phyloP scores from a whole-genome alignment of 1,284 basidiomycete genomes.

The Apiotrichum mycotoxinovorans region DNA sequence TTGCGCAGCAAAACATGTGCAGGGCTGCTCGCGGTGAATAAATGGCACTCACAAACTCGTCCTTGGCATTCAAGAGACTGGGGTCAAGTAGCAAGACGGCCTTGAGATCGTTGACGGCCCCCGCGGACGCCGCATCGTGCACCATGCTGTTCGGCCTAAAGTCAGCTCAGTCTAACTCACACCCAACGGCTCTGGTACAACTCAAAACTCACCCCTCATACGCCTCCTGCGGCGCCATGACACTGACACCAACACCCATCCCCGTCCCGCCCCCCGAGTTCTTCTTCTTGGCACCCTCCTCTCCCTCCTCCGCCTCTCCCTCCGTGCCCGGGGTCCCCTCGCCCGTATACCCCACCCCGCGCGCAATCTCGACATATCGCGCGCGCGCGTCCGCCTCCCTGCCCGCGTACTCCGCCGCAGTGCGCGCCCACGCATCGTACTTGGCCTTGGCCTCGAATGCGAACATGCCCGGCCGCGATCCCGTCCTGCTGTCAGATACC shows the following conservation, averaged over 20 bases:
- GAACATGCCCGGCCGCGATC: conserved; percentile 70
- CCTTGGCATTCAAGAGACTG: conserved; percentile 52
- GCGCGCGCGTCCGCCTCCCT: conserved; percentile 42
- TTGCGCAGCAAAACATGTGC: no score
- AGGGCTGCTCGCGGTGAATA: no score
- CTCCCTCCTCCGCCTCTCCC: background rate
- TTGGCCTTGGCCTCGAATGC: conserved; percentile 76
- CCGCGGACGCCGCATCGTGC: conserved; percentile 64
- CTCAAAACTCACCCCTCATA: conserved; percentile 19
- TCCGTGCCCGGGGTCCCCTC: no score
- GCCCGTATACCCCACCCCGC: conserved; percentile 62
- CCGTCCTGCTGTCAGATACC: conserved; percentile 49
- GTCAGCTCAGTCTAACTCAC: background rate
- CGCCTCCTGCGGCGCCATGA: conserved; percentile 51
- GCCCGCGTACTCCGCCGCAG: conserved; percentile 55
- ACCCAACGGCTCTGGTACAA: no score
- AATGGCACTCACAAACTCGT: conserved; percentile 60
- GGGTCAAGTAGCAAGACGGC: conserved; percentile 54
- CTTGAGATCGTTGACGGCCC: conserved; percentile 56
- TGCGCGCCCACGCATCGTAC: conserved; percentile 75
- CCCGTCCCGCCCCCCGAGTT: conserved; percentile 27
- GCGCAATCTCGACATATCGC: conserved; percentile 69
- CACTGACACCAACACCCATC: conserved; percentile 61
- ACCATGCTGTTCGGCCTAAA: conserved; percentile 38
- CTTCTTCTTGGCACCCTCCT: conserved; percentile 1